phyloP scores from a whole-genome alignment of 345 rosid genomes.

The Erucastrum elatum region DNA sequence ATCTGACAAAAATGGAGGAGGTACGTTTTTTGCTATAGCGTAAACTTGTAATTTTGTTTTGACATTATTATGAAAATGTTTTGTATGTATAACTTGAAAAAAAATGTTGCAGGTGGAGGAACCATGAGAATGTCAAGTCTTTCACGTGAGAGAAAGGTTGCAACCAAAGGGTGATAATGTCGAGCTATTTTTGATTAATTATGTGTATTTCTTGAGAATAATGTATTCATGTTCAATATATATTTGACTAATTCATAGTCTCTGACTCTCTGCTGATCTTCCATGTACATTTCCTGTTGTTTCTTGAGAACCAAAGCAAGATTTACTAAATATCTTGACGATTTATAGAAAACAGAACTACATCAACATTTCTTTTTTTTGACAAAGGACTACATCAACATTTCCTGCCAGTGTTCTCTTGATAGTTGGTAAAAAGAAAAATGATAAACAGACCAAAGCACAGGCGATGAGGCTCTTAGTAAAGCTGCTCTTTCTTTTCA shows the following conservation, averaged over 20 bases:
- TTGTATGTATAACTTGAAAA: not conserved
- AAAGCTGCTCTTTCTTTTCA: slow-evolving; percentile 68
- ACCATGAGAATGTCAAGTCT: slow-evolving; percentile 40
- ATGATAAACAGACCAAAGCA: not conserved
- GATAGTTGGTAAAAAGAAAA: slow-evolving; percentile 5
- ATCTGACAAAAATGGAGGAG: slow-evolving; percentile 61
- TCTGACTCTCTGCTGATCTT: not conserved
- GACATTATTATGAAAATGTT: not conserved
- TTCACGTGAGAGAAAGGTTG: slow-evolving; percentile 35
- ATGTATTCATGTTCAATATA: not conserved
- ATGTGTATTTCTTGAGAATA: not conserved
- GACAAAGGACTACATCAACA: too few species aligned
- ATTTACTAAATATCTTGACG: slow-evolving; percentile 9
- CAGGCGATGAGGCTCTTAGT: slow-evolving; percentile 34
- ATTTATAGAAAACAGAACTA: slow-evolving; percentile 4
- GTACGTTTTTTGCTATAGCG: not conserved
- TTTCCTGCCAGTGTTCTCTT: too few species aligned
- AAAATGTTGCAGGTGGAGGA: slow-evolving; percentile 35
- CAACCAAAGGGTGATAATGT: slow-evolving; percentile 22
- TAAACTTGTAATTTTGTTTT: not conserved
- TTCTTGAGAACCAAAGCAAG: not conserved
- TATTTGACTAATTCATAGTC: not conserved
- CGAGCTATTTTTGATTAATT: not conserved
- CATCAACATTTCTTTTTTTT: not conserved
- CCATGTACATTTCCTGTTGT: not conserved